phyloP scores from a whole-genome alignment of 1,284 basidiomycete species.

The Marasmius sp. region DNA sequence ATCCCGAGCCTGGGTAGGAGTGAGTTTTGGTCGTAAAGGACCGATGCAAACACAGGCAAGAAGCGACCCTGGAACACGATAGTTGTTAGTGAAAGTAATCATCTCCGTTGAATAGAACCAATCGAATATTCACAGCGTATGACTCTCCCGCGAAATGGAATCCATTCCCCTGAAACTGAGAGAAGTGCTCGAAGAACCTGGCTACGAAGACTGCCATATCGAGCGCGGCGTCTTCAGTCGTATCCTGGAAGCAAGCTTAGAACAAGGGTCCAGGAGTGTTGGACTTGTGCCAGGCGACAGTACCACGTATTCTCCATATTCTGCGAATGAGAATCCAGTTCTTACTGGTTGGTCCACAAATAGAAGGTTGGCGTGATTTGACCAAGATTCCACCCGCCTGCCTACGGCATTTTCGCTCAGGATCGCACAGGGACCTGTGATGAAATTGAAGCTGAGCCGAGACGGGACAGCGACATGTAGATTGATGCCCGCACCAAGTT shows the following conservation, averaged over 20 bases:
- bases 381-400: conserved; percentile 66
- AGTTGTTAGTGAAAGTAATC: not conserved
- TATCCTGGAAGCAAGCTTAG: conserved; percentile 32
- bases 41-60: conserved; percentile 80
- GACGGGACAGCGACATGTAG: not conserved
- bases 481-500: conserved; percentile 36
- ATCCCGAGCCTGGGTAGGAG: conserved; percentile 56
- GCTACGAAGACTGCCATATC: conserved; percentile 71
- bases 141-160: conserved; percentile 79
- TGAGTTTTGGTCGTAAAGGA: conserved; percentile 79
- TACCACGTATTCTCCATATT: conserved; percentile 64
- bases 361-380: conserved; percentile 65
- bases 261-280: not conserved
- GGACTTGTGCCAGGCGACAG: conserved; percentile 18
- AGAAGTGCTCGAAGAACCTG: conserved; percentile 75
- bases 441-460: not conserved
- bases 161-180: conserved; percentile 60
- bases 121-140: conserved; percentile 46
- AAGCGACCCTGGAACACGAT: conserved; percentile 63
- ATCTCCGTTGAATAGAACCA: not conserved
- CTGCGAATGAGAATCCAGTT: conserved; percentile 70
- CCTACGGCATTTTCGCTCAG: conserved; percentile 34
- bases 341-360: conserved; percentile 56
- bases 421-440: conserved; percentile 27
- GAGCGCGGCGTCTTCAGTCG: conserved; percentile 66